These are phyloP conservation scores for Golubevia pallescens DNA, from an alignment of 1,284 basidiomycete species.

Conservation along the genomic window DNA sequence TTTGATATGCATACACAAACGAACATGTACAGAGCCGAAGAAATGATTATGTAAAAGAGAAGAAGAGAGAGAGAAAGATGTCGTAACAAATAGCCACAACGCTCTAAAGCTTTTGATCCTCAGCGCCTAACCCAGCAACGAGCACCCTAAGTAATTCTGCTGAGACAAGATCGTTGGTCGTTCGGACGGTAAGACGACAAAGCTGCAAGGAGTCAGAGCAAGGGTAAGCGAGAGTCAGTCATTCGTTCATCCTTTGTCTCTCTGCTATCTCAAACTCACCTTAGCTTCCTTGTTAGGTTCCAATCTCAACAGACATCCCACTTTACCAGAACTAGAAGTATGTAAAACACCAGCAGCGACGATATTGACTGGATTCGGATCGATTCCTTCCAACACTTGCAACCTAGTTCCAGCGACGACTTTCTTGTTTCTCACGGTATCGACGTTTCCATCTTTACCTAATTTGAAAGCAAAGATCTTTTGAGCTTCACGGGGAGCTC, in stretches of 20 bases:
- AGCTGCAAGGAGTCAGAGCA: slow-evolving; percentile 10
- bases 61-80: no score
- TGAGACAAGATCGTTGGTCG: slow-evolving; percentile 51
- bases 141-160: slow-evolving; percentile 35
- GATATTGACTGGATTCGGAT: slow-evolving; percentile 42
- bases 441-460: slow-evolving; percentile 23
- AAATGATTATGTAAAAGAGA: no score
- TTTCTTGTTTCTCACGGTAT: slow-evolving; percentile 26
- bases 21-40: no score
- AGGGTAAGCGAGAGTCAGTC: neutral
- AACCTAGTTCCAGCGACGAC: slow-evolving; percentile 29
- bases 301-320: slow-evolving; percentile 51
- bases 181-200: slow-evolving; percentile 53
- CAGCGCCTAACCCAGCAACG: neutral
- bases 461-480: slow-evolving; percentile 40
- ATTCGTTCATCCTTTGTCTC: neutral
- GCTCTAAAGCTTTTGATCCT: neutral
- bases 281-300: slow-evolving; percentile 49
- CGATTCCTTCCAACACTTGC: slow-evolving; percentile 44
- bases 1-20: no score
- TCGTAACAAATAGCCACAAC: neutral
- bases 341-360: slow-evolving; percentile 56
- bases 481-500: slow-evolving; percentile 42
- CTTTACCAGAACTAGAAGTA: slow-evolving; percentile 31
- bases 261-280: slow-evolving; percentile 10